Evolutionary conservation across 495 filamentous ascomycete genomes (phyloP).

Genomic region (Pyrenopolyporus hunteri): DNA sequence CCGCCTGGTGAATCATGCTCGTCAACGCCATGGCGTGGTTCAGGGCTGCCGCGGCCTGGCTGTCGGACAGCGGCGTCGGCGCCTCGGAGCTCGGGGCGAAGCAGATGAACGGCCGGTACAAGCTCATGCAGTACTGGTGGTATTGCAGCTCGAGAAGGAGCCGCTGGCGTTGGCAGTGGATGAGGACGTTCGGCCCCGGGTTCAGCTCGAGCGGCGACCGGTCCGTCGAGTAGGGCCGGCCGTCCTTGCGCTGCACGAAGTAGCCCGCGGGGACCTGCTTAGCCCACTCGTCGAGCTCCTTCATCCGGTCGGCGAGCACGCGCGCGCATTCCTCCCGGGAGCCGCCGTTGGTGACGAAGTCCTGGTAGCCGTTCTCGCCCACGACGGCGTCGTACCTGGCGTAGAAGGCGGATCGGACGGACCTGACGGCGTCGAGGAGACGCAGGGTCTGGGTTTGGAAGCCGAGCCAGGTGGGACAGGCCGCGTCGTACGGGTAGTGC

Average conservation of each 20-base stretch:
- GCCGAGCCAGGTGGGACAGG: constrained; percentile 3
- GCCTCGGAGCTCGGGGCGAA: neutral
- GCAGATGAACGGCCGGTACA: neutral
- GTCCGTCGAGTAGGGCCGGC: neutral
- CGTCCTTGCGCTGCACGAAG: neutral
- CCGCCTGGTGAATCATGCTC: neutral
- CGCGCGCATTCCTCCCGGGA: neutral
- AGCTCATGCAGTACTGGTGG: neutral
- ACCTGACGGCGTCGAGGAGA: neutral
- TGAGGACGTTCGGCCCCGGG: neutral
- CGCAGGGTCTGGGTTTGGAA: neutral
- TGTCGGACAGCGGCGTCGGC: neutral
- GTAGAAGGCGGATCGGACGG: neutral
- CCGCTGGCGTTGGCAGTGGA: neutral
- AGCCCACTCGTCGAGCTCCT: neutral
- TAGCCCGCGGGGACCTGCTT: neutral
- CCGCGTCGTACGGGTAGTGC: neutral
- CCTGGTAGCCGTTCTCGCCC: neutral
- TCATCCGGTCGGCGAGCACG: neutral
- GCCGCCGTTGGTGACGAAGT: neutral
- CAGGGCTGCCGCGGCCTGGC: neutral
- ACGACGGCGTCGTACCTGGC: neutral
- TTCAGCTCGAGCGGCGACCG: neutral
- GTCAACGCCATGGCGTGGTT: constrained; percentile 6
- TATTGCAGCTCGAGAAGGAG: neutral